Evolutionary conservation across 495 filamentous ascomycete species (phyloP).

Genomic region (Aspergillus homomorphus): DNA sequence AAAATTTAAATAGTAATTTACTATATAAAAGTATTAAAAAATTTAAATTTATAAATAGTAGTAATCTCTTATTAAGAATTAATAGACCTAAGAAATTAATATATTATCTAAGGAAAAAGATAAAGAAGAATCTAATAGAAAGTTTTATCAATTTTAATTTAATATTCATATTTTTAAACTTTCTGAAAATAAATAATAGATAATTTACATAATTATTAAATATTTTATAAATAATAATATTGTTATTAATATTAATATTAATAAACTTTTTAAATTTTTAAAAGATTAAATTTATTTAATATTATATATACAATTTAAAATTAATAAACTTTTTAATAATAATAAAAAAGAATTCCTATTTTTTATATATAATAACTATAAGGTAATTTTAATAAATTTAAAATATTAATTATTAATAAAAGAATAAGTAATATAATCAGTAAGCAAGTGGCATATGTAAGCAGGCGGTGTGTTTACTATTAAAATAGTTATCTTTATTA

Average conservation of each 20-base stretch:
- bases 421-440: too few relatives aligned
- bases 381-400: too few relatives aligned
- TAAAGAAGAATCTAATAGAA: background rate
- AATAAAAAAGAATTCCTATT: too few relatives aligned
- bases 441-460: too few relatives aligned
- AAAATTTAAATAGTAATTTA: background rate
- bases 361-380: too few relatives aligned
- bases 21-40: background rate
- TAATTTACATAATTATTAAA: background rate
- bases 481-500: too few relatives aligned
- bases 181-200: background rate
- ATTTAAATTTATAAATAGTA: background rate
- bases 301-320: background rate
- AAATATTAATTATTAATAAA: conserved; percentile 1
- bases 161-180: background rate
- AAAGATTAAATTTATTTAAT: background rate
- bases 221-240: background rate
- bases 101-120: background rate
- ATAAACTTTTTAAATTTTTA: background rate
- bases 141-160: conserved; percentile 1
- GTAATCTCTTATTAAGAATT: background rate
- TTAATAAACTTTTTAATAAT: background rate
- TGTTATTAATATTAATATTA: background rate
- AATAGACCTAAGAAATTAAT: background rate
- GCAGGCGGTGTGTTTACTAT: too few relatives aligned